Base-by-base conservation (phyloP, 1,139 yeast species). In the Taiozyma sp. region DNA sequence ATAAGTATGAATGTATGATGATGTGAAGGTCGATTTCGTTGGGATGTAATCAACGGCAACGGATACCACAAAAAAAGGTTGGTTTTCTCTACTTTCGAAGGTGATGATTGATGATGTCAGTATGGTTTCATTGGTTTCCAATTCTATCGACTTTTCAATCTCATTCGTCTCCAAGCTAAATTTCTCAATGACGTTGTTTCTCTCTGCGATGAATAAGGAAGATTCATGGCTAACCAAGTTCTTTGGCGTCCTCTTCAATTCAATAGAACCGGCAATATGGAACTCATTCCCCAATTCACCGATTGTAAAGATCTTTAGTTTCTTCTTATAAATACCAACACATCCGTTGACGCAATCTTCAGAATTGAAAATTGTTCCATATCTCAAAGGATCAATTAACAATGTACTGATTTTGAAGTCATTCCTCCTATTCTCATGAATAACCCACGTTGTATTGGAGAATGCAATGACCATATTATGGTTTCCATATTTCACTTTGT, bases 261-360 rank as follows among this genome's bases (percentile, higher is more conserved):
- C 70, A 13, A 78, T 57, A 32, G 70, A 69, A 19, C 72, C 76
- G 5, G 36, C 29, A 8, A 76, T 71, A 40, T 73, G 70, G 49
- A 81, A 71, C 46, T 80, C 81, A 45, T 78, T 74, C 19, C 69
- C 70, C 5, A 78, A 66, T 47, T 74, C 76, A 51, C 85, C 88
- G 23, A 87, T 65, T 0, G 85, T 78, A 63, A 86, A 79, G 42
- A 89, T 86, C 3, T 77, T 70, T 58, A 88, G 71, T 29, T 72
- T 73, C 46, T 72, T 74, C 5, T 76, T 80, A 41, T 74, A 71
- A 13, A 87, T 73, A 0, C 89, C 91, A 28, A 88, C 84, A 13
- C 86, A 71, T 6, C 74, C 92, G 74, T 66, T 79, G 68, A 59
- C 78, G 50, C 78, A 81, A 54, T 86, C 95, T 53, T 79, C 87